A percentile compares a stretch with the other conserved stretches of the same genome.
phyloP scores from a whole-genome alignment of 768 basidiomycete species.

The Mycena indigotica region DNA sequence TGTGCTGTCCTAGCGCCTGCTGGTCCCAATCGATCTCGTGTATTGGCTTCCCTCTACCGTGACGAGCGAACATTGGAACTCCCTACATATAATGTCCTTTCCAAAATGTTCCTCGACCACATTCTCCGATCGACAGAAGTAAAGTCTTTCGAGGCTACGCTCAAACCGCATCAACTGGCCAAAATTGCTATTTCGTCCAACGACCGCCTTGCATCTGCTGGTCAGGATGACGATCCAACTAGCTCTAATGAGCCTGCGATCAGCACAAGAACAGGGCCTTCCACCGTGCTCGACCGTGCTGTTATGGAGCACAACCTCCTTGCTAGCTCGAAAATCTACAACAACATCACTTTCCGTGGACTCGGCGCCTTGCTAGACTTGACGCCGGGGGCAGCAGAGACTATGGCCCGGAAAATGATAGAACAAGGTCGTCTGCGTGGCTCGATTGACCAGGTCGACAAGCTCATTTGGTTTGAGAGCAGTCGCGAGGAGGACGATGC shows the following conservation, averaged over 20 bases:
- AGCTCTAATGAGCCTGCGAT: constrained; percentile 53
- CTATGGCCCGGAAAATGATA: constrained; percentile 98
- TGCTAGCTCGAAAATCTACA: constrained; percentile 95
- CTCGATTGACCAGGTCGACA: constrained; percentile 94
- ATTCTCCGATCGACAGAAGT: constrained; percentile 91
- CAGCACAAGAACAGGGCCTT: constrained; percentile 86
- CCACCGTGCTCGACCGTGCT: constrained; percentile 94
- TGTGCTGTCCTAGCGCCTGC: constrained; percentile 97
- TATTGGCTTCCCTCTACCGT: constrained; percentile 89
- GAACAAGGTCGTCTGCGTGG: constrained; percentile 94
- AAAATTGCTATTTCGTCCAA: constrained; percentile 83
- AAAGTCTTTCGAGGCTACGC: constrained; percentile 82
- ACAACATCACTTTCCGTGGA: constrained; percentile 96
- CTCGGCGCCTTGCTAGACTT: constrained; percentile 87
- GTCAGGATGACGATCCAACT: constrained; percentile 54
- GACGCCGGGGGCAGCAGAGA: constrained; percentile 91
- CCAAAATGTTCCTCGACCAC: constrained; percentile 98
- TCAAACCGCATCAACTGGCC: constrained; percentile 95
- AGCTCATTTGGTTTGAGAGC: constrained; percentile 91
- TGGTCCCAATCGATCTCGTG: constrained; percentile 92
- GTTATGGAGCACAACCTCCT: constrained; percentile 99
- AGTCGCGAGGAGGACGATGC: constrained; percentile 86
- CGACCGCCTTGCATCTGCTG: constrained; percentile 72
- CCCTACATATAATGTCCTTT: constrained; percentile 84
- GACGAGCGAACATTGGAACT: constrained; percentile 88